A percentile compares a stretch with the other conserved stretches of the same genome.
phyloP scores from a whole-genome alignment of 768 basidiomycete species.

The Lentinula aciculospora region DNA sequence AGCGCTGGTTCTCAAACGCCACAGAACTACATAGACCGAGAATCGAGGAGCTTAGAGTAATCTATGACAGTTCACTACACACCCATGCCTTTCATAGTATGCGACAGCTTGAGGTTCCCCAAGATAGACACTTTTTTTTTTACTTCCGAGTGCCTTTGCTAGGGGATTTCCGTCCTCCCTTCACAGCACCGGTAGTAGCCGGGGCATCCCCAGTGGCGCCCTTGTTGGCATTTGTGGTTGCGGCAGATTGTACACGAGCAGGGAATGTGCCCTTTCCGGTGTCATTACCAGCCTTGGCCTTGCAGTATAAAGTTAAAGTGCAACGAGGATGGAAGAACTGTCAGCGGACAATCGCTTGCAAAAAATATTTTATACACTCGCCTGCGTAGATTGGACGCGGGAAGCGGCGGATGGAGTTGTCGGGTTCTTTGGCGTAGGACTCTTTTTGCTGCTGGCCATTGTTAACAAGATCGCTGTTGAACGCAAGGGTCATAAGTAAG shows the following conservation, averaged over 20 bases:
- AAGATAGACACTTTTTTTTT: not conserved
- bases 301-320: not conserved
- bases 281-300: slow-evolving; percentile 5
- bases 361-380: not conserved
- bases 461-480: not conserved
- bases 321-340: not conserved
- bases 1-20: no score
- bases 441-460: not conserved
- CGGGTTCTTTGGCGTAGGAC: slow-evolving; percentile 1
- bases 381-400: slow-evolving; percentile 7
- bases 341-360: not conserved
- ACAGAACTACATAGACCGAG: no score
- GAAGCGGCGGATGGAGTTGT: not conserved
- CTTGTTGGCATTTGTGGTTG: slow-evolving; percentile 2
- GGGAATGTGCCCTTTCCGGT: not conserved
- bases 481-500: not conserved
- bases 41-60: not conserved
- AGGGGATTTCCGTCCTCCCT: slow-evolving; percentile 2
- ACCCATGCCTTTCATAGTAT: not conserved
- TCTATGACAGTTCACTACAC: no score
- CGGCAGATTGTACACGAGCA: slow-evolving; percentile 1
- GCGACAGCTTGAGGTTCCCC: not conserved
- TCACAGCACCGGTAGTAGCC: not conserved
- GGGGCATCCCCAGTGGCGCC: not conserved
- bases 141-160: not conserved